A percentile compares a stretch with the other conserved stretches of the same genome.
Conservation (phyloP, 129 eudicot genomes). For the Lactuca saligna region DNA sequence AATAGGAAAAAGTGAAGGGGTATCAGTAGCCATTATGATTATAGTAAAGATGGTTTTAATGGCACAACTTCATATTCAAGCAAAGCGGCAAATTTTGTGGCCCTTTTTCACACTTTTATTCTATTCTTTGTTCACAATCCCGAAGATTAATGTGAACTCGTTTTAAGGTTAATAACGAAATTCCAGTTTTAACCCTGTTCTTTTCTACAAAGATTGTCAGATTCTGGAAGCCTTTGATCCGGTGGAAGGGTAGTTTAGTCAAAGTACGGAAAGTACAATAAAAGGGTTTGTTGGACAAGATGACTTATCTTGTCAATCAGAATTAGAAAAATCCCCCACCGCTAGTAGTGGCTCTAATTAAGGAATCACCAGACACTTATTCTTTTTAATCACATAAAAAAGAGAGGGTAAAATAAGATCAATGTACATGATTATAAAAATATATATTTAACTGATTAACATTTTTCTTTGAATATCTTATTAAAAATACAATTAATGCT, state of each 20-base stretch:
- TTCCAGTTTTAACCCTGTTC: slow-evolving; percentile 25
- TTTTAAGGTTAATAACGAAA: not conserved
- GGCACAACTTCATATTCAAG: slow-evolving; percentile 65
- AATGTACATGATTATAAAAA: not conserved
- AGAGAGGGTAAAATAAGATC: not conserved
- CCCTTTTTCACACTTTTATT: slow-evolving; percentile 31
- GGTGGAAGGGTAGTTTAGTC: slow-evolving; percentile 28
- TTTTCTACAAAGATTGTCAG: not conserved
- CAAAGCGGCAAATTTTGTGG: slow-evolving; percentile 56
- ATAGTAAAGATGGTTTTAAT: slow-evolving; percentile 17
- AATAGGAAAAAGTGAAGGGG: slow-evolving; percentile 13
- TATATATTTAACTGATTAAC: not conserved
- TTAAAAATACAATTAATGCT: no score
- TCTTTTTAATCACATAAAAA: slow-evolving; percentile 9
- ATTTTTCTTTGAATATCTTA: no score
- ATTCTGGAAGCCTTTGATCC: not conserved
- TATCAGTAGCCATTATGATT: not conserved
- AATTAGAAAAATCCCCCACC: slow-evolving; percentile 25
- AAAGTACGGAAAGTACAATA: slow-evolving; percentile 41
- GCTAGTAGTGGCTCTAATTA: slow-evolving; percentile 39
- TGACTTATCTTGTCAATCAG: slow-evolving; percentile 16
- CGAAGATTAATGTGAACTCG: not conserved
- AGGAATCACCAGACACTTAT: slow-evolving; percentile 36
- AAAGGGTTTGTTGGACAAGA: slow-evolving; percentile 26
- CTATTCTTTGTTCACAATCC: slow-evolving; percentile 9